phyloP scores from a whole-genome alignment of 306 rosid species.

The Cicer cuneatum region DNA sequence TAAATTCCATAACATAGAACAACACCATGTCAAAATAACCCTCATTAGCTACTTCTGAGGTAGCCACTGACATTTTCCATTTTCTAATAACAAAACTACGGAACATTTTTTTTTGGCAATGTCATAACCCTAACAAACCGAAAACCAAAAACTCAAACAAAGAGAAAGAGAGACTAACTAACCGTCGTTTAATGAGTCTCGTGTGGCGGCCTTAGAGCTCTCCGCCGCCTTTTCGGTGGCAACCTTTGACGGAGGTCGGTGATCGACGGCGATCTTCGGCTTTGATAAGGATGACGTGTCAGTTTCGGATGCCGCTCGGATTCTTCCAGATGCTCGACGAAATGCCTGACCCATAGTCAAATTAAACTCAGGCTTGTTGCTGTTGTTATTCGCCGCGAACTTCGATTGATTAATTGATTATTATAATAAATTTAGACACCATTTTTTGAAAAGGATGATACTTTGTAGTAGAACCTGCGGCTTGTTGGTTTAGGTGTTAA shows the following conservation, averaged over 20 bases:
- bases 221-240: constrained; percentile 44
- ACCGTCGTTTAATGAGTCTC: constrained; percentile 56
- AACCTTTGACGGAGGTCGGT: constrained; percentile 55
- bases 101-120: neutral
- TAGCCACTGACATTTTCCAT: neutral
- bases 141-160: neutral
- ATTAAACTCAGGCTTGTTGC: constrained; percentile 5
- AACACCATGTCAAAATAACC: neutral
- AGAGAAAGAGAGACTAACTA: constrained; percentile 33
- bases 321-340: constrained; percentile 91
- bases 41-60: neutral
- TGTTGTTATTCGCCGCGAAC: neutral
- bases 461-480: neutral
- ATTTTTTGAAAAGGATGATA: neutral
- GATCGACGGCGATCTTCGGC: constrained; percentile 54
- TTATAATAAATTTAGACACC: neutral
- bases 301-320: constrained; percentile 56
- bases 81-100: neutral
- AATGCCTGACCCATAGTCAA: constrained; percentile 91
- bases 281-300: constrained; percentile 59
- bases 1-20: neutral
- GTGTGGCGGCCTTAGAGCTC: constrained; percentile 49
- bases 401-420: neutral
- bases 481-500: neutral
- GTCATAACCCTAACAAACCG: constrained; percentile 20